These are phyloP conservation scores for Chrysoporthe cubensis DNA, from an alignment of 2,329 filamentous ascomycete genomes.

Conservation along the genomic window DNA sequence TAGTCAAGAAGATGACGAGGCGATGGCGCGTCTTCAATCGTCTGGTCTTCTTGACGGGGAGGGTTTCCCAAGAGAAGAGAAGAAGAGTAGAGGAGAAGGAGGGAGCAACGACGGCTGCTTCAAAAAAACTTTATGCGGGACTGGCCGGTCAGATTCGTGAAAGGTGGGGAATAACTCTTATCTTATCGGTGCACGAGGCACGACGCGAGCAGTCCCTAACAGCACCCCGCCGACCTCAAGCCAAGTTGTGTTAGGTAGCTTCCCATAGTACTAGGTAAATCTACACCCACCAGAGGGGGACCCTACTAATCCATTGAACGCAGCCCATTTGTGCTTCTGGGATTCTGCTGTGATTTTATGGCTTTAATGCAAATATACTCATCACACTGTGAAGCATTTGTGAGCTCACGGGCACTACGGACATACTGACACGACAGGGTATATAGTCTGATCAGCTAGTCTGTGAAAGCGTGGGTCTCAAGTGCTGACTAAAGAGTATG, in stretches of 20 bases:
- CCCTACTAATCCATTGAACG: too few species aligned
- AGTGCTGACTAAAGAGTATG: too few species aligned
- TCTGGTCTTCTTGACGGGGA: slow-evolving; percentile 29
- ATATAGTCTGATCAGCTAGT: too few species aligned
- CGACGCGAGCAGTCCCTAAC: not conserved
- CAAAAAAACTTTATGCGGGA: slow-evolving; percentile 23
- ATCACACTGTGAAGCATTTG: too few species aligned
- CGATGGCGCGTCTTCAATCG: slow-evolving; percentile 19
- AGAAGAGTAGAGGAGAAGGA: slow-evolving; percentile 14
- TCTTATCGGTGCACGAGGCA: slow-evolving; percentile 10
- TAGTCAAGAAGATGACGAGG: slow-evolving; percentile 27
- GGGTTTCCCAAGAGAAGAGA: slow-evolving; percentile 29
- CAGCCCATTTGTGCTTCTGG: too few species aligned
- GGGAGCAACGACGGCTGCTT: slow-evolving; percentile 7
- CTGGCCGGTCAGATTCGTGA: slow-evolving; percentile 1
- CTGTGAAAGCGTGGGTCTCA: too few species aligned
- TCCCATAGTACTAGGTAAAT: not conserved
- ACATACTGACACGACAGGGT: too few species aligned
- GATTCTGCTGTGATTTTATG: too few species aligned
- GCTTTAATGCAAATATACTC: too few species aligned
- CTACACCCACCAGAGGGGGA: too few species aligned
- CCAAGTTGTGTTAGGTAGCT: not conserved
- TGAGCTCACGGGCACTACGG: too few species aligned
- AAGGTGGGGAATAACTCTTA: slow-evolving; percentile 14
- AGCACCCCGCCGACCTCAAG: not conserved